These are phyloP conservation scores for Cicer cuneatum DNA, from an alignment of 306 rosid genomes.

Conservation along the genomic window DNA sequence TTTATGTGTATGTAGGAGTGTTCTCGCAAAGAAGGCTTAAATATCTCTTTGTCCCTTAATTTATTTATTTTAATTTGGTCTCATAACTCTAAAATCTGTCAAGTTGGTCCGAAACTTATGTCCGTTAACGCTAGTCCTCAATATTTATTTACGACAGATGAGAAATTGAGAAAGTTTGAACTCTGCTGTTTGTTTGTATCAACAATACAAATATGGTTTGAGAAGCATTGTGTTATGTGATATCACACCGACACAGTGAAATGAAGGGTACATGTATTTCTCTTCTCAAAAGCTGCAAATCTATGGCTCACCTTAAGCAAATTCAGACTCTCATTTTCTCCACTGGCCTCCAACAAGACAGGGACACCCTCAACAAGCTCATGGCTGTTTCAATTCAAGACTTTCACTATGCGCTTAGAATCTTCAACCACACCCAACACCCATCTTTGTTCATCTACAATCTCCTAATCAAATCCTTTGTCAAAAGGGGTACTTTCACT, in stretches of 20 bases:
- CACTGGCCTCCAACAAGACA: slow-evolving; percentile 64
- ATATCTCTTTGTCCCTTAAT: too few relatives aligned
- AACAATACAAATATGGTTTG: not conserved
- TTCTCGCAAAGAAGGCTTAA: too few relatives aligned
- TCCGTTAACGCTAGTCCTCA: too few relatives aligned
- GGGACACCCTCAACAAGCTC: slow-evolving; percentile 58
- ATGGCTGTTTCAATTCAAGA: slow-evolving; percentile 57
- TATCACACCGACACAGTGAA: slow-evolving; percentile 12
- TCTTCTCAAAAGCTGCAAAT: slow-evolving; percentile 62
- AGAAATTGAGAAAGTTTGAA: too few relatives aligned
- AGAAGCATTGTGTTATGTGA: not conserved
- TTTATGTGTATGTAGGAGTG: not conserved
- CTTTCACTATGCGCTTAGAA: slow-evolving; percentile 52
- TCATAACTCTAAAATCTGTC: too few relatives aligned
- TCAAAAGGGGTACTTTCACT: slow-evolving; percentile 51
- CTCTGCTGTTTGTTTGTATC: too few relatives aligned
- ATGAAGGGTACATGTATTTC: slow-evolving; percentile 47
- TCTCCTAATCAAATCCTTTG: slow-evolving; percentile 59
- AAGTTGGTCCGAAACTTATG: too few relatives aligned
- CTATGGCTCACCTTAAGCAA: slow-evolving; percentile 65
- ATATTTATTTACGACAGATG: too few relatives aligned
- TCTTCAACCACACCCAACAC: slow-evolving; percentile 49
- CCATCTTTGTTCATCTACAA: slow-evolving; percentile 64
- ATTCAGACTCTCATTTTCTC: slow-evolving; percentile 59
- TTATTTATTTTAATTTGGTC: too few relatives aligned